Conservation (phyloP, 805 yeast species). For the Lipomyces orientalis region DNA sequence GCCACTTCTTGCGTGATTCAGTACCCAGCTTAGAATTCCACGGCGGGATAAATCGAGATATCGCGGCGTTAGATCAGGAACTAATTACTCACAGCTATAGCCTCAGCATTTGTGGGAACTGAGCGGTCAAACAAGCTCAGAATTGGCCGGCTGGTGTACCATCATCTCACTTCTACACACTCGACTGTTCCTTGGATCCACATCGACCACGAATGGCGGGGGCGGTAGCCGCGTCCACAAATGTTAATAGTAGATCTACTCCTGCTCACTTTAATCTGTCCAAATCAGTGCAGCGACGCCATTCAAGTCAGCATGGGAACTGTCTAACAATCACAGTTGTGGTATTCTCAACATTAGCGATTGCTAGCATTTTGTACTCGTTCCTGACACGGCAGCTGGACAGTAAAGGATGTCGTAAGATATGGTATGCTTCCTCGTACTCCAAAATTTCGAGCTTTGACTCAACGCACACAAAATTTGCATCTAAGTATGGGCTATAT, state of each 20-base stretch:
- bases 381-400: constrained; percentile 27
- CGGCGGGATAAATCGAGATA: not conserved
- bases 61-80: not conserved
- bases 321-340: constrained; percentile 22
- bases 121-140: not conserved
- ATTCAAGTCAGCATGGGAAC: constrained; percentile 18
- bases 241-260: not conserved
- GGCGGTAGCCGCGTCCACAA: constrained; percentile 9
- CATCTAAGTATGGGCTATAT: constrained; percentile 82
- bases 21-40: not conserved
- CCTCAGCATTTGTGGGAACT: not conserved
- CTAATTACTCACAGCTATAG: not conserved
- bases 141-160: not conserved
- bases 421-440: constrained; percentile 84
- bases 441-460: constrained; percentile 78
- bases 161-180: not conserved
- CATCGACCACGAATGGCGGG: constrained; percentile 20
- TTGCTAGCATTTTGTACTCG: constrained; percentile 22
- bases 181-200: not conserved
- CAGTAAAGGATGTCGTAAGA: constrained; percentile 59
- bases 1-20: constrained; percentile 2
- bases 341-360: constrained; percentile 12
- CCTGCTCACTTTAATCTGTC: constrained; percentile 1
- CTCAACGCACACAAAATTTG: constrained; percentile 66
- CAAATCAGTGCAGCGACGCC: not conserved